Base-by-base conservation (phyloP, 1,284 basidiomycete genomes). In the Boletus semigastroideus region DNA sequence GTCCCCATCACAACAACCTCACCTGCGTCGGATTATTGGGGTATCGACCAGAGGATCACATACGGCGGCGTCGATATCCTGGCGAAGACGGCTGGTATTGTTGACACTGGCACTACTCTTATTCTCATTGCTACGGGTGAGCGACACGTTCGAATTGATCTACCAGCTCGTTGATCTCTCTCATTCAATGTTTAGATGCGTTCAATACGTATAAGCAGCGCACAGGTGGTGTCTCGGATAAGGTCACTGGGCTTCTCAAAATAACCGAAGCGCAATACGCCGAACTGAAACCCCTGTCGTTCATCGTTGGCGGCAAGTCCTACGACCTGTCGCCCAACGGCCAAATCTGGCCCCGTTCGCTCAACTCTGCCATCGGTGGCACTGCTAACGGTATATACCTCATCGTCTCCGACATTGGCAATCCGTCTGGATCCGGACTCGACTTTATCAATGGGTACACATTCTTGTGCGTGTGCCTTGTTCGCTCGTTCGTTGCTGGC, bases 201-300 rank as follows among this genome's bases (percentile, higher is more conserved):
- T 83, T 80, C 70, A 56, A 66, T 42, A 57, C 60, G 20, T 87
- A 87, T 67, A 56, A 73, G 53, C 42, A 61, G 9, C 71, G 73
- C 10, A 86, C 83, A 7, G 83, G 83, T 19, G 83, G 66, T n/a
- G 72, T 63, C 13, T 7, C 63, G 14, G 83, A 86, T 22, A 48
- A 55, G 7, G 54, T 63, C 2, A 79, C 76, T 0, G 75, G 76
- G 16, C 67, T 81, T 20, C 70, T 80, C 38, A 69, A 52, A 28
- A 61, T 80, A n/a, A n/a, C n/a, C n/a, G n/a, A n/a, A n/a, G n/a
- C 47, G 5, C 68, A 52, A 58, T 83, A 56, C 14, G 4, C 0
- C n/a, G 36, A 19, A 1, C 11, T 61, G 34, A 1, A 53, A 37
- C 1, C 44, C 0, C 38, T 64, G 5, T 25, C 16, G 3, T 61